Conservation (phyloP, 2,329 filamentous ascomycete genomes). For the Arthrobotrys sinensis region DNA sequence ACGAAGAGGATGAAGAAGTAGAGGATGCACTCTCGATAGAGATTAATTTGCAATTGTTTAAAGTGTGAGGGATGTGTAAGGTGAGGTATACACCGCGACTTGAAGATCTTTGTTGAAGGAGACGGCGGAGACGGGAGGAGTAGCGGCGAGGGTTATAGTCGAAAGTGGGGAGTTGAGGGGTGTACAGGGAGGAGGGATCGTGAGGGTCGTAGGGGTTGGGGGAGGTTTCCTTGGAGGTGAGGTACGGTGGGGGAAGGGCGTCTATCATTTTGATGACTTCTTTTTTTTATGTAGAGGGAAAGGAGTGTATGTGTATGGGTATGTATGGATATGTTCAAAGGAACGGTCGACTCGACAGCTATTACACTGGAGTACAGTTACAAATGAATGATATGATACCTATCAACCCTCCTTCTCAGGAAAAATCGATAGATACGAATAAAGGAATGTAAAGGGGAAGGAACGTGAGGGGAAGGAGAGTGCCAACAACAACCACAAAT, state of each 20-base stretch:
- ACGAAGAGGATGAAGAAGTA: slow-evolving; percentile 2
- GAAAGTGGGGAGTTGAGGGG: slow-evolving; percentile 24
- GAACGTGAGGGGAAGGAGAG: neutral
- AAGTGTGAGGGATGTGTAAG: slow-evolving; percentile 48
- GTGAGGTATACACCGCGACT: slow-evolving; percentile 53
- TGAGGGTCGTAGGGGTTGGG: slow-evolving; percentile 44
- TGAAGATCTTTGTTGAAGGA: slow-evolving; percentile 48
- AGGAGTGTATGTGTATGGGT: neutral
- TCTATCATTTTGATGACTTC: slow-evolving; percentile 30
- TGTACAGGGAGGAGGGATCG: slow-evolving; percentile 10
- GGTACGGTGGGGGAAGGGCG: slow-evolving; percentile 50
- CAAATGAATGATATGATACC: too few species aligned
- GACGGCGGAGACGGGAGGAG: slow-evolving; percentile 48
- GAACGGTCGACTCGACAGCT: neutral
- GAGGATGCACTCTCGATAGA: slow-evolving; percentile 48
- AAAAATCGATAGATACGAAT: too few species aligned
- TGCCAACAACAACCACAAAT: neutral
- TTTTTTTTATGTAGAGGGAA: neutral
- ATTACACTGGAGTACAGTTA: too few species aligned
- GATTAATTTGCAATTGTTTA: slow-evolving; percentile 54
- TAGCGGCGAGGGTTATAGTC: slow-evolving; percentile 12
- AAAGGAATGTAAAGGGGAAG: too few species aligned
- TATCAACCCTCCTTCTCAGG: too few species aligned
- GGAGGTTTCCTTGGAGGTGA: slow-evolving; percentile 31
- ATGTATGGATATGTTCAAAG: neutral